Conservation (phyloP, 441 rosid species). For the Adansonia rubrostipa region DNA sequence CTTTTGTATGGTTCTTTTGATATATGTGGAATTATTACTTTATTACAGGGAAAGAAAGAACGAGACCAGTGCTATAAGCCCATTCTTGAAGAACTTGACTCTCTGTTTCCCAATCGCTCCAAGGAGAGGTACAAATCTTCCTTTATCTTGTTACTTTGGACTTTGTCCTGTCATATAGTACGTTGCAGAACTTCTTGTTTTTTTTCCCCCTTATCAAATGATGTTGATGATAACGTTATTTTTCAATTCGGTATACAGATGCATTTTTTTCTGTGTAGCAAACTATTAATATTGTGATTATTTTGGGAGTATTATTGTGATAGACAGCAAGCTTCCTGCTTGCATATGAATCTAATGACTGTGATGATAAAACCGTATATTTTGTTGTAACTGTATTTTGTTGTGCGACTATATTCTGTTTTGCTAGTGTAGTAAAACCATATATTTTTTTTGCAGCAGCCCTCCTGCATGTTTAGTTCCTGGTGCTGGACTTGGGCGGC, state of each 20-base stretch:
- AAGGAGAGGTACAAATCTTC: constrained; percentile 55
- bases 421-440: constrained; percentile 28
- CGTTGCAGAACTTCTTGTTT: neutral
- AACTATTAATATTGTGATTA: constrained; percentile 7
- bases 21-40: constrained; percentile 15
- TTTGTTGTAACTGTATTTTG: neutral
- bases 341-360: constrained; percentile 4
- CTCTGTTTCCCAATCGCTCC: constrained; percentile 75
- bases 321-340: neutral
- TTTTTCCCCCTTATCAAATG: neutral
- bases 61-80: constrained; percentile 94
- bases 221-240: constrained; percentile 5
- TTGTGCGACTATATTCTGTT: constrained; percentile 11
- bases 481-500: constrained; percentile 98
- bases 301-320: neutral
- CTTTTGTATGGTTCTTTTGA: constrained; percentile 6
- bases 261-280: constrained; percentile 12
- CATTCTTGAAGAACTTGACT: constrained; percentile 87
- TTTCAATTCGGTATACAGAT: neutral
- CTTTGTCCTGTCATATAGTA: neutral
- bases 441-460: constrained; percentile 42
- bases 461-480: constrained; percentile 98
- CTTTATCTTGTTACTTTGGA: constrained; percentile 9
- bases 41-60: constrained; percentile 77
- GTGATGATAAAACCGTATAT: neutral